A percentile compares a stretch with the other conserved stretches of the same genome.
Evolutionary conservation across 2,329 filamentous ascomycete species (phyloP).

Genomic region (Alternaria consortialis): DNA sequence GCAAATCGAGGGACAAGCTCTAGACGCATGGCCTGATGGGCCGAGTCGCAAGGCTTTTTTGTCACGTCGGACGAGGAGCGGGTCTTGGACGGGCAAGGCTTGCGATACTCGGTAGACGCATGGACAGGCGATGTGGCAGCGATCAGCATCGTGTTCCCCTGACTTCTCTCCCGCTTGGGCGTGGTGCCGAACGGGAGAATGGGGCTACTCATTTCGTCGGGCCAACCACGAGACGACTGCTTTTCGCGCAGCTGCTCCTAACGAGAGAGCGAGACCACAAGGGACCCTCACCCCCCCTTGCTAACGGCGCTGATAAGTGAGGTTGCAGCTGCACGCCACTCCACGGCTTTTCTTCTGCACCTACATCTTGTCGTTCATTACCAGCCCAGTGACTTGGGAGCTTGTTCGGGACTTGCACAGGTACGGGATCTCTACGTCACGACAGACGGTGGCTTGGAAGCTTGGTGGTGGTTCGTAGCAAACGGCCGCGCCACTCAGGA

Average conservation of each 20-base stretch:
- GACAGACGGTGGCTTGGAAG: neutral
- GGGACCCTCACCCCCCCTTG: conserved; percentile 1
- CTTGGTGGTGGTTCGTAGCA: neutral
- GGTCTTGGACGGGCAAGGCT: conserved; percentile 18
- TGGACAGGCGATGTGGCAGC: conserved; percentile 5
- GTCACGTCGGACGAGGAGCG: conserved; percentile 18
- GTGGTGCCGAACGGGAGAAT: conserved; percentile 19
- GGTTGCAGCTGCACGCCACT: conserved; percentile 2
- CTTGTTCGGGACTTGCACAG: neutral
- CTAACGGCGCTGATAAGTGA: conserved; percentile 13
- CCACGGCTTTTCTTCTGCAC: conserved; percentile 7
- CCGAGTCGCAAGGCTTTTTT: conserved; percentile 1
- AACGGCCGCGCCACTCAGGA: conserved; percentile 18
- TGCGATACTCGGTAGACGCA: conserved; percentile 6
- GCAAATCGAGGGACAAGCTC: conserved; percentile 7
- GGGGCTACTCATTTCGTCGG: conserved; percentile 36
- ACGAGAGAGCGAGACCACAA: neutral
- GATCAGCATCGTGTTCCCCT: conserved; percentile 23
- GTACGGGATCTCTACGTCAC: conserved; percentile 9
- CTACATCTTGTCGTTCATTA: conserved; percentile 17
- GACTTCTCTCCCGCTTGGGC: conserved; percentile 21
- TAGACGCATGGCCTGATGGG: neutral
- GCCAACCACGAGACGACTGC: conserved; percentile 25
- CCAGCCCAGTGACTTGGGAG: neutral
- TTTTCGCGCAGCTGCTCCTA: conserved; percentile 19